Percentiles rank a stretch among this genome's conserved stretches.
phyloP scores from a whole-genome alignment of 139 green algal species.

The Chlamydomonas asymmetrica region DNA sequence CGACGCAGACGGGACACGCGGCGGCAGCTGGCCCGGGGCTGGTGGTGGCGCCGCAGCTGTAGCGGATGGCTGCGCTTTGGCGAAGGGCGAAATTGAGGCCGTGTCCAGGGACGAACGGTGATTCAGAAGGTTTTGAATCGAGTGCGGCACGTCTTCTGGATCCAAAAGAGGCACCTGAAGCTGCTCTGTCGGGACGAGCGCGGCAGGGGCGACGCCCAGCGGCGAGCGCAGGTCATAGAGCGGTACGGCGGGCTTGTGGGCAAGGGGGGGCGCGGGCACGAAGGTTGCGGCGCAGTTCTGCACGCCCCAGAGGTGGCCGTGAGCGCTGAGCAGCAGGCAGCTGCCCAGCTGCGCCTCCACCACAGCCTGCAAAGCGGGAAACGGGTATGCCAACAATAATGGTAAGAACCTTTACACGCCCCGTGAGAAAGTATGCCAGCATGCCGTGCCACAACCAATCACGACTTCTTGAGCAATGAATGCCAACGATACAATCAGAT shows the following conservation, averaged over 20 bases:
- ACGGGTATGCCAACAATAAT: too few relatives aligned
- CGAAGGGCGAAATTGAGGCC: too few relatives aligned
- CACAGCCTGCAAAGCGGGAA: conserved; percentile 29
- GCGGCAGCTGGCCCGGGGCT: conserved; percentile 5
- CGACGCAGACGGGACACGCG: not conserved
- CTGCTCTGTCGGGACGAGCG: conserved; percentile 29
- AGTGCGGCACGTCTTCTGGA: too few relatives aligned
- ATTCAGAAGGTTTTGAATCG: too few relatives aligned
- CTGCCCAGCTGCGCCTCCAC: conserved; percentile 61
- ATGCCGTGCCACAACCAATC: too few relatives aligned
- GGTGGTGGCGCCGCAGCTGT: not conserved
- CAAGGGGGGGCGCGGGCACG: conserved; percentile 32
- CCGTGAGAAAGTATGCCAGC: too few relatives aligned
- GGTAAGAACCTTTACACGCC: too few relatives aligned
- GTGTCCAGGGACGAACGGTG: too few relatives aligned
- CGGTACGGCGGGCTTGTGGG: conserved; percentile 19
- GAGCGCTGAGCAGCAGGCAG: conserved; percentile 54
- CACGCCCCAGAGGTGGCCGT: conserved; percentile 66
- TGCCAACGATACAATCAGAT: too few relatives aligned
- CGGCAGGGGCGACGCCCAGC: conserved; percentile 66
- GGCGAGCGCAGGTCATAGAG: conserved; percentile 68
- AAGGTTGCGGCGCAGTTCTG: conserved; percentile 72
- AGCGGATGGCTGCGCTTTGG: not conserved
- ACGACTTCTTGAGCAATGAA: too few relatives aligned
- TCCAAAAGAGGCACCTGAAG: not conserved